These are phyloP conservation scores for Botryosphaeria dothidea DNA, from an alignment of 2,329 filamentous ascomycete genomes.

Conservation along the genomic window DNA sequence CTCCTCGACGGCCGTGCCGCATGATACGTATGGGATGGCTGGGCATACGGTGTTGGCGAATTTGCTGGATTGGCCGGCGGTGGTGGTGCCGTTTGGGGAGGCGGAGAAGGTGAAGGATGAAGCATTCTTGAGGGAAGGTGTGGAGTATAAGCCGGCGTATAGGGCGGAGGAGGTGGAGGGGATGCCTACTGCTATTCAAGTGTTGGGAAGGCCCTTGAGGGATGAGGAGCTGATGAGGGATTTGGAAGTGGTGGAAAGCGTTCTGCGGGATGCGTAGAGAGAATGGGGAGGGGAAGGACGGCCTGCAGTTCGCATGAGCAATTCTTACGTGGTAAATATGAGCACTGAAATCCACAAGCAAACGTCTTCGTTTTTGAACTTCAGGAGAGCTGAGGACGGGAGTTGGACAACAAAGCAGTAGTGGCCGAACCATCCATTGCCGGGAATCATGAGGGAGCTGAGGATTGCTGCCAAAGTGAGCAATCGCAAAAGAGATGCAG, in stretches of 20 bases:
- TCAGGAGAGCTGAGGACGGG: neutral
- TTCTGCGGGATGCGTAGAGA: constrained; percentile 15
- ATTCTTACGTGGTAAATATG: too few species aligned
- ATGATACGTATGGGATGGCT: constrained; percentile 25
- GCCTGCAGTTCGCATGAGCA: neutral
- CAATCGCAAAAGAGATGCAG: neutral
- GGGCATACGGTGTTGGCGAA: constrained; percentile 55
- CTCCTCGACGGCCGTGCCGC: constrained; percentile 50
- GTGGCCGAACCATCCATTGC: neutral
- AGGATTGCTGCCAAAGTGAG: neutral
- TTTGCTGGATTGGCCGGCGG: constrained; percentile 56
- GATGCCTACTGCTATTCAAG: constrained; percentile 49
- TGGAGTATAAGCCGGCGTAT: constrained; percentile 38
- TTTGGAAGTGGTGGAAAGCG: constrained; percentile 34
- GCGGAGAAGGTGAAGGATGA: constrained; percentile 46
- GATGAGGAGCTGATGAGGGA: constrained; percentile 49
- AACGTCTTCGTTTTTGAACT: neutral
- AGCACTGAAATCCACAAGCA: too few species aligned
- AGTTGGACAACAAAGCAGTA: neutral
- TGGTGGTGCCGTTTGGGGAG: constrained; percentile 48
- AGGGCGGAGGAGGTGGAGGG: constrained; percentile 22
- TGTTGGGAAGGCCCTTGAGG: constrained; percentile 48
- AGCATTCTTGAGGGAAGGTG: constrained; percentile 30
- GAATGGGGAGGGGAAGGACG: neutral
- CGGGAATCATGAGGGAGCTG: neutral